These are phyloP conservation scores for Chenopodium album DNA, from an alignment of 148 eudicot species.

Conservation along the genomic window DNA sequence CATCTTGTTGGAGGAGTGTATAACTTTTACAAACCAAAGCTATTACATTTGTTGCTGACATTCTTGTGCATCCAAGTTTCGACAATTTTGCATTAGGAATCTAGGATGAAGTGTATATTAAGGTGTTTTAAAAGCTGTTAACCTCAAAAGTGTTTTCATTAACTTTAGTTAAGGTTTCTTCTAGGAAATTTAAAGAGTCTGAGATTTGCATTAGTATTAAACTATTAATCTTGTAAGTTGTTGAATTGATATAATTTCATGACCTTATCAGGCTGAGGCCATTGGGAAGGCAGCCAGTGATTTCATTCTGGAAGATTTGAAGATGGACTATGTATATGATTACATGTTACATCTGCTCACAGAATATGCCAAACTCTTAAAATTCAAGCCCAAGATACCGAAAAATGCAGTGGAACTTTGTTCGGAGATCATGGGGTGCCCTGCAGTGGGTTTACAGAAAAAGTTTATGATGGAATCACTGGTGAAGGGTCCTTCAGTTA, in stretches of 20 bases:
- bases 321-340: constrained; percentile 77
- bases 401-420: constrained; percentile 63
- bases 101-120: too few relatives aligned
- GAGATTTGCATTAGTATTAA: not conserved
- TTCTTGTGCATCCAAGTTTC: too few relatives aligned
- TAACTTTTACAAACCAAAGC: too few relatives aligned
- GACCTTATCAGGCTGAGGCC: constrained; percentile 53
- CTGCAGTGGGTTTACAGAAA: constrained; percentile 45
- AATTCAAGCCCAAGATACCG: constrained; percentile 62
- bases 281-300: constrained; percentile 61
- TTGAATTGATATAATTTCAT: not conserved
- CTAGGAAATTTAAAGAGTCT: not conserved
- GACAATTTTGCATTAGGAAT: too few relatives aligned
- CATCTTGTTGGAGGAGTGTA: too few relatives aligned
- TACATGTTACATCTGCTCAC: constrained; percentile 79
- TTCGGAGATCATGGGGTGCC: constrained; percentile 67
- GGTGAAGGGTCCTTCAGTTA: constrained; percentile 47
- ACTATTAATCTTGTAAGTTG: not conserved
- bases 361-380: constrained; percentile 68
- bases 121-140: too few relatives aligned
- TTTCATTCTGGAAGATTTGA: constrained; percentile 57
- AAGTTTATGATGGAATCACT: constrained; percentile 60
- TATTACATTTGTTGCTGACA: too few relatives aligned
- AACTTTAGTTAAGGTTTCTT: not conserved
- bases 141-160: too few relatives aligned